These are phyloP conservation scores for Microsporum canis DNA, from an alignment of 2,329 filamentous ascomycete genomes.

Conservation along the genomic window DNA sequence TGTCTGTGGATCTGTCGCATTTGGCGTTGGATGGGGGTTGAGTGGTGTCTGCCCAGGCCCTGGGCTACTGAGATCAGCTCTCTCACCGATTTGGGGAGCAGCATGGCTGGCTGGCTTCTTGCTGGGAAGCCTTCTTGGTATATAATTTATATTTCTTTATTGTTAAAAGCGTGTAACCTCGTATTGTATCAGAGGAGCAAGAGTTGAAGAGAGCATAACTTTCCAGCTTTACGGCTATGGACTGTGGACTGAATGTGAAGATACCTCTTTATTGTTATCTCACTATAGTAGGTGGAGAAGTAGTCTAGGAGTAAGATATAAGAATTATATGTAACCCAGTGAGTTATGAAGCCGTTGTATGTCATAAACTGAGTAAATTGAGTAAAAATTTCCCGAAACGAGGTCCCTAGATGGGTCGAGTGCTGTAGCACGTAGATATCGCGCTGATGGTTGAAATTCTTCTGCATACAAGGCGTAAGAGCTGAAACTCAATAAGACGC, in stretches of 20 bases:
- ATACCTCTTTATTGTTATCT: no score
- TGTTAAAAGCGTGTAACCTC: not conserved
- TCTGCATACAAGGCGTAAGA: not conserved
- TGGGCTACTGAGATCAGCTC: conserved; percentile 36
- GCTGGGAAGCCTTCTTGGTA: conserved; percentile 29
- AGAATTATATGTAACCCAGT: not conserved
- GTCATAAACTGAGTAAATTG: not conserved
- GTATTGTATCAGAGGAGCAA: no score
- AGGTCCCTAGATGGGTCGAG: not conserved
- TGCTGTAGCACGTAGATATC: not conserved
- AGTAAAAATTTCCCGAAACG: not conserved
- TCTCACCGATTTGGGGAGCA: conserved; percentile 40
- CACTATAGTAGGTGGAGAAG: no score
- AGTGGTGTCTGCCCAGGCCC: conserved; percentile 43
- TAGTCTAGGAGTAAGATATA: no score
- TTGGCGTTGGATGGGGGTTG: conserved; percentile 43
- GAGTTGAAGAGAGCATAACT: no score
- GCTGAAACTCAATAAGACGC: not conserved
- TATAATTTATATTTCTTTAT: conserved; percentile 10
- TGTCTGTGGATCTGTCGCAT: conserved; percentile 36
- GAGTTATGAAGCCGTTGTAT: not conserved
- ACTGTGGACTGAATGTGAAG: no score
- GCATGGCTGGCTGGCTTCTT: conserved; percentile 39
- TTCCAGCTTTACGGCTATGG: no score
- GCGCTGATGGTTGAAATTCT: not conserved